phyloP scores from a whole-genome alignment of 1,139 yeast species.

The Arxiozyma slooffiae region DNA sequence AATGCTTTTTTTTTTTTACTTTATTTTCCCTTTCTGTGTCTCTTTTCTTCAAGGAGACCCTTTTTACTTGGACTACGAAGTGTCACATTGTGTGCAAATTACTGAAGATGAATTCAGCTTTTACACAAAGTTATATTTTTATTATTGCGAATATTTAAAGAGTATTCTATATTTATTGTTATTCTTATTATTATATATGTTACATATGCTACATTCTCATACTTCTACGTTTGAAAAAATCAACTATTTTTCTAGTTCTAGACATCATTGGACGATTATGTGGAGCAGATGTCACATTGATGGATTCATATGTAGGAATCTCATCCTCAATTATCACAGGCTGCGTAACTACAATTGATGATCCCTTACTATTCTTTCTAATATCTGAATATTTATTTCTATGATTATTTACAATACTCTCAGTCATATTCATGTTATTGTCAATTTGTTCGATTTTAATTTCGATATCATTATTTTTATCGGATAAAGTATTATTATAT shows the following conservation, averaged over 20 bases:
- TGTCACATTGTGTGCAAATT: too few relatives aligned
- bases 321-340: not conserved
- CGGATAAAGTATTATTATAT: not conserved
- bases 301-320: conserved; percentile 6
- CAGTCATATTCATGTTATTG: not conserved
- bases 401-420: not conserved
- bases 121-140: too few relatives aligned
- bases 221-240: conserved; percentile 71
- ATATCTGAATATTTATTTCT: not conserved
- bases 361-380: not conserved
- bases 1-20: too few relatives aligned
- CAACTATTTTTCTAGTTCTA: conserved; percentile 61
- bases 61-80: too few relatives aligned
- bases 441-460: not conserved
- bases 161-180: too few relatives aligned
- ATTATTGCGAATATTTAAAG: too few relatives aligned
- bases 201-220: conserved; percentile 27
- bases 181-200: too few relatives aligned
- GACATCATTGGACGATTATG: not conserved
- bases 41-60: too few relatives aligned
- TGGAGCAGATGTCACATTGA: conserved; percentile 4
- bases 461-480: not conserved
- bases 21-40: too few relatives aligned
- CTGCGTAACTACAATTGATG: not conserved
- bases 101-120: too few relatives aligned